A percentile compares a stretch with the other conserved stretches of the same genome.
Conservation (phyloP, 148 eudicot genomes). For the Dysphania ambrosioides region DNA sequence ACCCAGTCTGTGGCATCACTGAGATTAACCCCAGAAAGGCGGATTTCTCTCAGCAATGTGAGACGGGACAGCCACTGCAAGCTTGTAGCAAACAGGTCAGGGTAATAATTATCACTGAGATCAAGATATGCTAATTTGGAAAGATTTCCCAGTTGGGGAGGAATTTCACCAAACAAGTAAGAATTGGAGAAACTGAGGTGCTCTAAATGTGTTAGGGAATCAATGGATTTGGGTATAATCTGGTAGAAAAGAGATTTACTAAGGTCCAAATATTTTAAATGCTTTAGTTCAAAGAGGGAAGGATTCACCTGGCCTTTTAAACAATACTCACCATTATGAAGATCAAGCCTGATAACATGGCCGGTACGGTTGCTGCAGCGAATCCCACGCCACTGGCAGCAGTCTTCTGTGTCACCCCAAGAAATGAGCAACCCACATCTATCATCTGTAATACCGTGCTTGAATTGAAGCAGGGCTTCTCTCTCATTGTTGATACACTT, state of each 20-base stretch:
- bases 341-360: conserved; percentile 1
- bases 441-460: neutral
- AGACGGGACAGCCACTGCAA: conserved; percentile 15
- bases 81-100: neutral
- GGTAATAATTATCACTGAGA: neutral
- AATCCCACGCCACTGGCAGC: conserved; percentile 20
- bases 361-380: conserved; percentile 14
- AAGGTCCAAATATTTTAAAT: conserved; percentile 19
- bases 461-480: conserved; percentile 17
- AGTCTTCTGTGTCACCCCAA: conserved; percentile 5
- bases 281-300: conserved; percentile 13
- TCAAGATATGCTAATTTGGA: conserved; percentile 14
- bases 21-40: conserved; percentile 6
- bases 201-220: conserved; percentile 2
- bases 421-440: conserved; percentile 6
- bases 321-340: neutral
- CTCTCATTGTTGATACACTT: conserved; percentile 5
- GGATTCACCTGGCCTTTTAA: conserved; percentile 9
- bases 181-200: conserved; percentile 8
- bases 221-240: conserved; percentile 16
- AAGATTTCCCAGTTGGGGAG: conserved; percentile 19
- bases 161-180: conserved; percentile 12
- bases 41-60: conserved; percentile 4
- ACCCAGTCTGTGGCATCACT: conserved; percentile 18
- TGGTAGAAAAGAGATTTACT: conserved; percentile 2